Base-by-base conservation (phyloP, 2,329 filamentous ascomycete species). In the Aspergillus intermedius region DNA sequence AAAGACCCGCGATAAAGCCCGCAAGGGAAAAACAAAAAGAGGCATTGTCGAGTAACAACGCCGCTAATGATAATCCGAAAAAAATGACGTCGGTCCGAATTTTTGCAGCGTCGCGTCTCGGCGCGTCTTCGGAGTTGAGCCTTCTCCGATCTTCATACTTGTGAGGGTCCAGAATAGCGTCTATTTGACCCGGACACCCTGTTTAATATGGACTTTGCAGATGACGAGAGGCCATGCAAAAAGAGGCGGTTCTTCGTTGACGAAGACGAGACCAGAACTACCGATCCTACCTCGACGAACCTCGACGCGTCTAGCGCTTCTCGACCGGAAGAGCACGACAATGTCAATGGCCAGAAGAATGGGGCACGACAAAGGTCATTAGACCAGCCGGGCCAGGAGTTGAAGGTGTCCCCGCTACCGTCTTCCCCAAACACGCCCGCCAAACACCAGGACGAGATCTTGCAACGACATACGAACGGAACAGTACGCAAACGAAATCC, bases 221-320 rank as follows among this genome's bases (percentile, higher is more conserved):
- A 74, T 49, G 61, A 76, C 42, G 73, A 80, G 44, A 72, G 79
- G 17, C 82, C 81, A 4, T 64, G 67, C 21, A 85, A 85, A 66
- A 83, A 82, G 66, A 74, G 79, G 52, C 77, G 81, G 23, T 84
- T 84, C 67, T 84, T 85, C 56, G 71, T 75, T 13, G 78, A 82
- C 41, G 74, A 78, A 44, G 54, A 50, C 32, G 49, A 49, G 43
- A 56, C 40, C 55, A 64, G 50, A 15, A 34, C 46, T 37, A 39
- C 39, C 22, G 47, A 47, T 25, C 19, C 49, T 21, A 22, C 46
- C 7, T 12, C 48, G n/a, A 37, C 47, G 12, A 46, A 17, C 46
- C 32, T 49, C 22, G 55, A 64, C 57, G 57, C 56, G 52, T 53
- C 56, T 42, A 37, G 42, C 47, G 10, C 52, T 32, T 49, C 51